Percentiles rank a stretch among this genome's conserved stretches.
Evolutionary conservation across 2,329 filamentous ascomycete species (phyloP).

Genomic region (Cercospora berteroae): DNA sequence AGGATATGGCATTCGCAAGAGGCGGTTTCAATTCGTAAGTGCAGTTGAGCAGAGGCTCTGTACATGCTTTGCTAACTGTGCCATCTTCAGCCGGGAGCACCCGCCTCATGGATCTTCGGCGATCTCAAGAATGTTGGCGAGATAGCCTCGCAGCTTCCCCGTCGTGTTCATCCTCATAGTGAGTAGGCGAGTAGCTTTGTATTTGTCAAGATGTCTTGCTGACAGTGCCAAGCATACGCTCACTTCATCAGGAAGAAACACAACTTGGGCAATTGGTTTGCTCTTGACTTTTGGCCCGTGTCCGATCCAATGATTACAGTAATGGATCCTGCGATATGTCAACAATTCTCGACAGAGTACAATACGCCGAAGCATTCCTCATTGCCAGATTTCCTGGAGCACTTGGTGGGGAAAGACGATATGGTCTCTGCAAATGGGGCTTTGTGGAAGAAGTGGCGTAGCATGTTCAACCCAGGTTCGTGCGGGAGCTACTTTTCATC

Average conservation of each 20-base stretch:
- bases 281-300: slow-evolving; percentile 29
- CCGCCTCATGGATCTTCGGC: slow-evolving; percentile 27
- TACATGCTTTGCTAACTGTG: background rate
- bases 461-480: slow-evolving; percentile 42
- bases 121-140: slow-evolving; percentile 24
- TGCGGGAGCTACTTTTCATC: background rate
- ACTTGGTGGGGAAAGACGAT: slow-evolving; percentile 26
- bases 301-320: slow-evolving; percentile 23
- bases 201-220: background rate
- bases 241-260: slow-evolving; percentile 21
- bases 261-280: slow-evolving; percentile 25
- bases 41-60: background rate
- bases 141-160: slow-evolving; percentile 6
- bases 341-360: slow-evolving; percentile 23
- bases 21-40: slow-evolving; percentile 4
- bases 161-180: slow-evolving; percentile 17
- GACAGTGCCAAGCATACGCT: slow-evolving; percentile 14
- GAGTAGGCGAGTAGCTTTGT: background rate
- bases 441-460: slow-evolving; percentile 46
- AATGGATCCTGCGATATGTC: slow-evolving; percentile 23
- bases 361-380: slow-evolving; percentile 18
- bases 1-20: slow-evolving; percentile 10
- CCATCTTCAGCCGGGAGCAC: slow-evolving; percentile 21
- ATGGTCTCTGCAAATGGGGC: slow-evolving; percentile 39
- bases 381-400: slow-evolving; percentile 17